Percentiles rank a stretch among this genome's conserved stretches.
Conservation (phyloP, 2,329 filamentous ascomycete species). For the Calonectria leucothoes region DNA sequence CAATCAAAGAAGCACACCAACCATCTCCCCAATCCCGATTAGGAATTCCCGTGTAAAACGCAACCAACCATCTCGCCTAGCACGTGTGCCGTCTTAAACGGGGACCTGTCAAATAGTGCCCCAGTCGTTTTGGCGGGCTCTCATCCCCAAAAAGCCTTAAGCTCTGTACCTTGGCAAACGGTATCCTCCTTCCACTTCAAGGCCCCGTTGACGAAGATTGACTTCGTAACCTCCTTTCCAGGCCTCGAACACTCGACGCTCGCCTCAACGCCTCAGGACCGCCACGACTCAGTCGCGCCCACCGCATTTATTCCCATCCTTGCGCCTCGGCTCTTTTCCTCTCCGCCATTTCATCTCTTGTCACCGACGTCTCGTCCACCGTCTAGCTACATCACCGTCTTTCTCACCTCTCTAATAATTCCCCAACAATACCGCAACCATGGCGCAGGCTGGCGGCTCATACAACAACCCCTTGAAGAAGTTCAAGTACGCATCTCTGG, state of each 20-base stretch:
- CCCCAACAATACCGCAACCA: slow-evolving; percentile 56
- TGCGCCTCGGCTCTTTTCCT: slow-evolving; percentile 6
- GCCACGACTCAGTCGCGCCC: slow-evolving; percentile 30
- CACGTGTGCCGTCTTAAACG: slow-evolving; percentile 36
- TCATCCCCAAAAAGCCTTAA: slow-evolving; percentile 24
- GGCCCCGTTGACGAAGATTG: slow-evolving; percentile 33
- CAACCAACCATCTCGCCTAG: slow-evolving; percentile 33
- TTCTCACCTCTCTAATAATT: slow-evolving; percentile 23
- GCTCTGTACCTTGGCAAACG: slow-evolving; percentile 12
- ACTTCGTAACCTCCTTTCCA: slow-evolving; percentile 40
- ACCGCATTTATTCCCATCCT: slow-evolving; percentile 5
- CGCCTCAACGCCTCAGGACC: slow-evolving; percentile 28
- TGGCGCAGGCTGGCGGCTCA: slow-evolving; percentile 86
- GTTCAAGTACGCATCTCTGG: slow-evolving; percentile 81
- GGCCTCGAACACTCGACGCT: slow-evolving; percentile 25
- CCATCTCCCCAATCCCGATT: slow-evolving; percentile 18
- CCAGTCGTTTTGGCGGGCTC: slow-evolving; percentile 21
- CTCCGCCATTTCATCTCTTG: slow-evolving; percentile 16
- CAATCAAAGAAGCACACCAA: slow-evolving; percentile 13
- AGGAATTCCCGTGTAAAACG: slow-evolving; percentile 17
- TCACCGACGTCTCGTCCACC: slow-evolving; percentile 9
- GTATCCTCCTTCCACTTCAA: slow-evolving; percentile 44
- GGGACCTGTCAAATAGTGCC: slow-evolving; percentile 26
- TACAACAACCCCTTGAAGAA: slow-evolving; percentile 99
- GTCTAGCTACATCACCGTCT: slow-evolving; percentile 6